Evolutionary conservation across 768 basidiomycete species (phyloP), one percentile per base, ranked within the genome.

Genomic region (Psilocybe sp.): DNA sequence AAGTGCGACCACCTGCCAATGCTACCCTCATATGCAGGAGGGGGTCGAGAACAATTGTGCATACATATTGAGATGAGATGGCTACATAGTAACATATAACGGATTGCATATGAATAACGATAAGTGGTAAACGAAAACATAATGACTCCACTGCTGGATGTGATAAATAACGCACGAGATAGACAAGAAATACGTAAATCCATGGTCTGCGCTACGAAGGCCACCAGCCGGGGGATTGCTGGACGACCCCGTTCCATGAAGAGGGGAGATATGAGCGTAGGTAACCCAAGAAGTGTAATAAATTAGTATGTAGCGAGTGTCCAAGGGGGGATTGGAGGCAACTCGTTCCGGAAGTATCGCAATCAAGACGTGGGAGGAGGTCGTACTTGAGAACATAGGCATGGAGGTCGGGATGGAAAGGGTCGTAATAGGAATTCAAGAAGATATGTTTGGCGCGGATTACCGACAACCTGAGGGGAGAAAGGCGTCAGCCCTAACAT

Each of bases 361-460:
- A 61, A 61, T 64, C 54, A 59, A 62, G 59, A 68, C 64, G 58
- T 61, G 68, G 52, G 61, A 70, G 46, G 63, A 62, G 51, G 64
- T 76, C 69, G 31, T 74, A 74, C 56, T 71, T 73, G 49, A 67
- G 71, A 49, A 64, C 62, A 68, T 73, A 78, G 39, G 84, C 66
- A 62, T 87, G 78, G 46, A 89, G 74, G 59, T 89, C 84, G 13
- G 85, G 83, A 62, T 87, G 80, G 67, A 87, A 81, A 49, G 89
- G 84, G 62, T 92, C 87, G 59, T 85, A 89, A 57, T 89, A 90
- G 51, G 79, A 84, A 52, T 82, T 85, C 58, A 89, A 72, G 66
- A 87, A 90, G 28, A 81, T 69, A 18, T 78, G 71, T 59, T 64
- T 73, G 40, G 85, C 80, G 42, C 71, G 74, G 28, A 64, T 63